Evolutionary conservation across 2,329 filamentous ascomycete genomes (phyloP).

Genomic region (Cercospora sojina): DNA sequence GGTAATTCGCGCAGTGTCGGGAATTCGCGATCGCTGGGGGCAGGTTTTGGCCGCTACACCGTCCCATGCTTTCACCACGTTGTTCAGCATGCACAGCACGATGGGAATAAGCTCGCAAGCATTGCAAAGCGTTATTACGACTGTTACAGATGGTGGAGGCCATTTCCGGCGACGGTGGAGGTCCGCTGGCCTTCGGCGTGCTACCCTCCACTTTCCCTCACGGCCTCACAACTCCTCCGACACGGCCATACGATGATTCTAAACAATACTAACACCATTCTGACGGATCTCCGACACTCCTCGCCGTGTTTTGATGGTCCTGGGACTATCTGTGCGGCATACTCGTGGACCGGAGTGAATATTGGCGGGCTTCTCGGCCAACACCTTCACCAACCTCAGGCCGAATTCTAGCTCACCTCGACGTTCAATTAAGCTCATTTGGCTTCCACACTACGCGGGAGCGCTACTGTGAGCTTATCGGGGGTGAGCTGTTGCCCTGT

Average conservation of each 20-base stretch:
- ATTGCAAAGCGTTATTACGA: background rate
- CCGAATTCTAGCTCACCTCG: background rate
- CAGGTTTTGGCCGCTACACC: background rate
- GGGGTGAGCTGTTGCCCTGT: conserved; percentile 4
- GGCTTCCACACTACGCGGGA: background rate
- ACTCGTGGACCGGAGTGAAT: background rate
- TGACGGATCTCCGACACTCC: background rate
- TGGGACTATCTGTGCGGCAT: background rate
- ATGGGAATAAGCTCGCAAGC: background rate
- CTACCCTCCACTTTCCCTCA: background rate
- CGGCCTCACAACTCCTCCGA: background rate
- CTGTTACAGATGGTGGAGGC: background rate
- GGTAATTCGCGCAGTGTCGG: background rate
- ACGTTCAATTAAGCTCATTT: conserved; percentile 2
- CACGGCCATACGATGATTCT: background rate
- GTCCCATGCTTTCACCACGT: background rate
- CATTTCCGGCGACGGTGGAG: background rate
- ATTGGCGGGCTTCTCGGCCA: background rate
- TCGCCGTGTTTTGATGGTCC: background rate
- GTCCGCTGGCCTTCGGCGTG: background rate
- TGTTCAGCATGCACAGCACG: background rate
- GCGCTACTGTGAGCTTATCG: background rate
- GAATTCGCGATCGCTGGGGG: background rate
- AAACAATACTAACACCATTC: background rate
- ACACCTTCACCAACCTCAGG: background rate